Base-by-base conservation (phyloP, 495 filamentous ascomycete genomes). In the Hyaloscypha bicolor region DNA sequence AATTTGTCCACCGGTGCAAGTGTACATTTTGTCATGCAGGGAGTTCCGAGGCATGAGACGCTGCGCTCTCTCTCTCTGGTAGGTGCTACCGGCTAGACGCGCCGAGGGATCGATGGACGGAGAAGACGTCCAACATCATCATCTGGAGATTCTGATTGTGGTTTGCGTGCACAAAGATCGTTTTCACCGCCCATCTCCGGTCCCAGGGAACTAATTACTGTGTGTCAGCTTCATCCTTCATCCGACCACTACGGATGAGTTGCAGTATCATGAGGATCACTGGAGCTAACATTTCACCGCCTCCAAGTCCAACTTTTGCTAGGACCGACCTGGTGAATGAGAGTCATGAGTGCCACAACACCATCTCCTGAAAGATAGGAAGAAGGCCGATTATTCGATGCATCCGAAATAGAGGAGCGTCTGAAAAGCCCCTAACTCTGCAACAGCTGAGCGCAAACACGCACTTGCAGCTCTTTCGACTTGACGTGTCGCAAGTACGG, bases 1-100 rank as follows among this genome's bases (percentile, higher is more conserved):
- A 48, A 14, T 48, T 14, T 4, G 42, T 48, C 2, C 42, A 48
- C 8, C 12, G 42, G 0, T 16, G 42, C 42, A 48, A 25, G 42
- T 48, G 42, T 48, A 48, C 16, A 42, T 11, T 55, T 55, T 35
- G 31, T 42, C 35, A 57, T 33, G 31, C 16, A 25, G 60, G 62
- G 62, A 65, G 39, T 60, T 63, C 68, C 59, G 63, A 52, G 58
- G 60, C 58, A 55, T 58, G 48, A 55, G 42, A 48, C 42, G 42
- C 6, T 19, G 60, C 33, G 30, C 55, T 29, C 45, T 37, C 55
- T 29, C 45, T 58, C 35, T 71, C 63, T 65, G 65, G 69, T 35
- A 68, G 58, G 57, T 71, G 35, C 25, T 68, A 31, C 65, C 69
- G 61, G 19, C 33, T 22, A 42, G 59, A 63, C 55, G 51, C 33